A percentile compares a stretch with the other conserved stretches of the same genome.
These are phyloP conservation scores for Sanghuangporus baumii DNA, from an alignment of 1,284 basidiomycete genomes.

Conservation along the genomic window DNA sequence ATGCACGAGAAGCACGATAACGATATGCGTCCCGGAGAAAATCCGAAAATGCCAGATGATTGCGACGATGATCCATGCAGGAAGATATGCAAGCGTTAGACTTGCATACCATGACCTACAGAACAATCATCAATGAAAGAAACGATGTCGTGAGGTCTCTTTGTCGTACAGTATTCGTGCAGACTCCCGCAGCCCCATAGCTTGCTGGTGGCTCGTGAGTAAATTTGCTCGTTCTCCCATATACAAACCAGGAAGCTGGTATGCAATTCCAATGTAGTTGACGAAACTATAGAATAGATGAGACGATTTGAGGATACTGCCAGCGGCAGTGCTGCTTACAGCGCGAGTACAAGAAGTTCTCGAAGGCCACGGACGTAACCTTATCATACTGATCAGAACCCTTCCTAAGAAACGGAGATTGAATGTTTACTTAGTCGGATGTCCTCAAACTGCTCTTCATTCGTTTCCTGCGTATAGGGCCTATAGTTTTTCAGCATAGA, in stretches of 20 bases:
- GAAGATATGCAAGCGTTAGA: conserved; percentile 49
- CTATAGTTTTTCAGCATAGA: not conserved
- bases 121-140: not conserved
- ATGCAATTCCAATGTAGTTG: conserved; percentile 61
- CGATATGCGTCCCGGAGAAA: conserved; percentile 56
- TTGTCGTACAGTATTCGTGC: conserved; percentile 52
- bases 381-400: conserved; percentile 21
- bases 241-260: conserved; percentile 67
- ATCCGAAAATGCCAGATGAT: conserved; percentile 60
- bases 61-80: conserved; percentile 62
- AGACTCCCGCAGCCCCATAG: conserved; percentile 66
- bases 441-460: conserved; percentile 49
- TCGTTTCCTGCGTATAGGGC: conserved; percentile 66
- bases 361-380: conserved; percentile 59
- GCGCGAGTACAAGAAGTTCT: conserved; percentile 56
- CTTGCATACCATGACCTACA: conserved; percentile 63
- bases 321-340: conserved; percentile 32
- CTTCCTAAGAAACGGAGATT: not conserved
- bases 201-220: conserved; percentile 63
- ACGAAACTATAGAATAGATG: conserved; percentile 42
- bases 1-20: conserved; percentile 59
- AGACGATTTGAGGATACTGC: not conserved
- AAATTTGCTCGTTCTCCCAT: conserved; percentile 54
- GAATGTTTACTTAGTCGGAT: conserved; percentile 48
- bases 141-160: not conserved